Percentiles rank a stretch among this genome's conserved stretches.
phyloP scores from a whole-genome alignment of 371 early-diverging fungal genomes.

The Neoconidiobolus thromboides region DNA sequence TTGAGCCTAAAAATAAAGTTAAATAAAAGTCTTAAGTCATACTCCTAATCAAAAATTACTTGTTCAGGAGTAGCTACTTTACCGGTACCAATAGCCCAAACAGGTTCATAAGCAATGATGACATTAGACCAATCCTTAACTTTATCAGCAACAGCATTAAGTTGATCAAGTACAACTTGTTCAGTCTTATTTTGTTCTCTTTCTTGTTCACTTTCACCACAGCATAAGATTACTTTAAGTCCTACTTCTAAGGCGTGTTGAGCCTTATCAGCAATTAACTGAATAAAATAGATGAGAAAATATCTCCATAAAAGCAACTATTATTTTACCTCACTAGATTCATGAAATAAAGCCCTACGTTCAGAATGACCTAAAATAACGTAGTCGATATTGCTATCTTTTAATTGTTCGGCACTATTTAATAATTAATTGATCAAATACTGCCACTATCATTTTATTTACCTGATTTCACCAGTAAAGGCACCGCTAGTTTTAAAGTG shows the following conservation, averaged over 20 bases:
- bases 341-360: constrained; percentile 83
- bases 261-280: constrained; percentile 71
- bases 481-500: constrained; percentile 78
- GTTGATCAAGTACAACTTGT: constrained; percentile 76
- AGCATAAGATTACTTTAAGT: constrained; percentile 89
- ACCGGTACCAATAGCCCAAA: constrained; percentile 99
- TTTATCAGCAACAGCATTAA: constrained; percentile 54
- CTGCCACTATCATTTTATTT: constrained; percentile 8
- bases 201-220: constrained; percentile 93
- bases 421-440: constrained; percentile 4
- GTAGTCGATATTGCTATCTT: constrained; percentile 89
- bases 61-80: constrained; percentile 92
- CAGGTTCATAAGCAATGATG: constrained; percentile 99
- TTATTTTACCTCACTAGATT: constrained; percentile 55
- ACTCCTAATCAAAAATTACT: constrained; percentile 12
- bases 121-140: constrained; percentile 75
- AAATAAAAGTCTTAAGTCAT: background rate
- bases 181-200: constrained; percentile 75
- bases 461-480: constrained; percentile 97
- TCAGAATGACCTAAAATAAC: constrained; percentile 99
- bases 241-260: constrained; percentile 72
- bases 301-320: background rate
- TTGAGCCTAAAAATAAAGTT: constrained; percentile 45
- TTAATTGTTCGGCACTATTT: constrained; percentile 74
- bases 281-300: constrained; percentile 1